Evolutionary conservation across 78 protist species (phyloP).

Genomic region (Cavenderia fasciculata): DNA sequence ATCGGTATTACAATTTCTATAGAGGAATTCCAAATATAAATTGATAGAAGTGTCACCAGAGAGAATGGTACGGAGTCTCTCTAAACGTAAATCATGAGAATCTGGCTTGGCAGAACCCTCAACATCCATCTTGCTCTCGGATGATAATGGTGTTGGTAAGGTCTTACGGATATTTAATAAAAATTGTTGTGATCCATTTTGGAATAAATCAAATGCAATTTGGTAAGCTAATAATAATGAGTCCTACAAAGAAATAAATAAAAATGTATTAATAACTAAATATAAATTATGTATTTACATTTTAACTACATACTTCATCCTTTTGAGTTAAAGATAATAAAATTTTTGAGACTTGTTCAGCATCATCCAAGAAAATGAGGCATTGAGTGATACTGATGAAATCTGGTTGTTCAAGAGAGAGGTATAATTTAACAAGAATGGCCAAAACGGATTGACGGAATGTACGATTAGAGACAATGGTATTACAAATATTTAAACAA

Average conservation of each 20-base stretch:
- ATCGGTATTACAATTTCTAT: slow-evolving; percentile 89
- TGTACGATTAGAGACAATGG: slow-evolving; percentile 27
- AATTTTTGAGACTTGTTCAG: slow-evolving; percentile 30
- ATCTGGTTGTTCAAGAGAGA: slow-evolving; percentile 59
- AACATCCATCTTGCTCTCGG: slow-evolving; percentile 42
- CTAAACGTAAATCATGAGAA: slow-evolving; percentile 15
- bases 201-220: slow-evolving; percentile 95
- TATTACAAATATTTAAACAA: slow-evolving; percentile 43
- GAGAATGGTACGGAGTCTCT: slow-evolving; percentile 80
- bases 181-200: slow-evolving; percentile 93
- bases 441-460: slow-evolving; percentile 60
- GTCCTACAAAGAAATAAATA: slow-evolving; percentile 66
- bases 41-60: slow-evolving; percentile 87
- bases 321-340: slow-evolving; percentile 37
- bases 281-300: background rate
- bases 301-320: slow-evolving; percentile 53
- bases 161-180: slow-evolving; percentile 35
- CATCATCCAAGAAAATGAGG: slow-evolving; percentile 65
- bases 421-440: slow-evolving; percentile 51
- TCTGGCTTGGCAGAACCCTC: slow-evolving; percentile 19
- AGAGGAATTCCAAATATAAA: slow-evolving; percentile 93
- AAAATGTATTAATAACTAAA: slow-evolving; percentile 41
- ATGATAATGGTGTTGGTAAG: slow-evolving; percentile 21
- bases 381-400: slow-evolving; percentile 50
- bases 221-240: slow-evolving; percentile 89